phyloP scores from a whole-genome alignment of 805 yeast species.

The Metschnikowia amazonensis region DNA sequence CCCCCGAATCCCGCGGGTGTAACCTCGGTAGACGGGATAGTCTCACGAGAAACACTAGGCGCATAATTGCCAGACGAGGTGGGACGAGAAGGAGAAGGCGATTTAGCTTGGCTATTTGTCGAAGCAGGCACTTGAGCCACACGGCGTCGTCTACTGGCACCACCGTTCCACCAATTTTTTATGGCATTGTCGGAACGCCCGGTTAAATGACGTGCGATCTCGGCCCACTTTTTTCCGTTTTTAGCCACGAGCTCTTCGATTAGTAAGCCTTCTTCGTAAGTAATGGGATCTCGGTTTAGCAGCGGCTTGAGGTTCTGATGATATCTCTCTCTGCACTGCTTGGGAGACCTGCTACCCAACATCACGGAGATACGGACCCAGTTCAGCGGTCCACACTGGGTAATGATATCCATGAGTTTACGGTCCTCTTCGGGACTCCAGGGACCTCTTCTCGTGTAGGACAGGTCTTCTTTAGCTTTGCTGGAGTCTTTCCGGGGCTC shows the following conservation, averaged over 20 bases:
- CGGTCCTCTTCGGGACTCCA: constrained; percentile 88
- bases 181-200: constrained; percentile 90
- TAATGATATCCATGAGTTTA: constrained; percentile 63
- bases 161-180: constrained; percentile 96
- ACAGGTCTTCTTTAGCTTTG: constrained; percentile 9
- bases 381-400: constrained; percentile 71
- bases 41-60: neutral
- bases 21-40: neutral
- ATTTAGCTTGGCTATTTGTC: neutral
- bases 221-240: constrained; percentile 92
- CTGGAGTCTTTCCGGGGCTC: neutral
- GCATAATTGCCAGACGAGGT: neutral
- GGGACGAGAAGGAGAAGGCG: neutral
- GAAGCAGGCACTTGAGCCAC: constrained; percentile 21
- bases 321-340: constrained; percentile 87
- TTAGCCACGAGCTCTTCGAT: constrained; percentile 75
- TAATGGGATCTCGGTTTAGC: constrained; percentile 75
- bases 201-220: constrained; percentile 79
- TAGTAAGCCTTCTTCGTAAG: constrained; percentile 76
- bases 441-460: constrained; percentile 61
- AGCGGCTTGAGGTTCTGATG: constrained; percentile 89
- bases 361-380: constrained; percentile 84
- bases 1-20: neutral
- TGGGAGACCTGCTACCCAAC: constrained; percentile 76
- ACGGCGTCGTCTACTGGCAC: constrained; percentile 77